Evolutionary conservation across 352 stramenopile species (phyloP), one percentile per base, ranked within the genome.

Genomic region (Pythium aristosporum): DNA sequence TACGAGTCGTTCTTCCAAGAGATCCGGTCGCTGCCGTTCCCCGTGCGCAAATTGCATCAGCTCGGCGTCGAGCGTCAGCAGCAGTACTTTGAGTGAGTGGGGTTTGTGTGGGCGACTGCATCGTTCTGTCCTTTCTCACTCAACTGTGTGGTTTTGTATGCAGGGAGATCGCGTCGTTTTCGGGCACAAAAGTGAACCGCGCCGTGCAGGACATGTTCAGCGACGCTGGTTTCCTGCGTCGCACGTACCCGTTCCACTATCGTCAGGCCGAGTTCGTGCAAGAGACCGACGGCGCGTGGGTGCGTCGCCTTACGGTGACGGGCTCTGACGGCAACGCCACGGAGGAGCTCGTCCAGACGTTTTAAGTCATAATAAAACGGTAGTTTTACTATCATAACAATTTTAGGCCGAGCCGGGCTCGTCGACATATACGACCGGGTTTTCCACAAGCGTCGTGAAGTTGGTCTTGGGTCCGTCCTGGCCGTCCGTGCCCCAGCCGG

Each of bases 141-240:
- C 44, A 43, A n/a, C 43, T 8, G 46, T 44, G 23, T 41, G 39
- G 50, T 37, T 20, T 44, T 47, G n/a, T 49, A 5, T 49, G 36
- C 32, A 74, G 70, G 32, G 68, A 74, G 15, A 43, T 74, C 0
- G 65, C 61, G 6, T 55, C 46, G 21, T 65, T 69, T 13, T 42
- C 47, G 1, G 44, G 13, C 47, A 81, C 76, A 11, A 74, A 77
- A 49, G 58, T 86, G 21, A 74, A 74, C 34, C 67, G 72, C 41
- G 47, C 68, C 44, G 76, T 91, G 16, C 79, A 88, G 46, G 74
- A 80, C 18, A 94, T 92, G 57, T 94, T 88, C 39, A 68, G 78
- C 21, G 85, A 94, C 36, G 78, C 78, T 16, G 73, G 70, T 0
- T 82, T 74, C 42, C 36, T 92, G 28, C 85, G 85, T 2, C 54